These are phyloP conservation scores for Leccinum subtestaceum DNA, from an alignment of 768 basidiomycete genomes.

Conservation along the genomic window DNA sequence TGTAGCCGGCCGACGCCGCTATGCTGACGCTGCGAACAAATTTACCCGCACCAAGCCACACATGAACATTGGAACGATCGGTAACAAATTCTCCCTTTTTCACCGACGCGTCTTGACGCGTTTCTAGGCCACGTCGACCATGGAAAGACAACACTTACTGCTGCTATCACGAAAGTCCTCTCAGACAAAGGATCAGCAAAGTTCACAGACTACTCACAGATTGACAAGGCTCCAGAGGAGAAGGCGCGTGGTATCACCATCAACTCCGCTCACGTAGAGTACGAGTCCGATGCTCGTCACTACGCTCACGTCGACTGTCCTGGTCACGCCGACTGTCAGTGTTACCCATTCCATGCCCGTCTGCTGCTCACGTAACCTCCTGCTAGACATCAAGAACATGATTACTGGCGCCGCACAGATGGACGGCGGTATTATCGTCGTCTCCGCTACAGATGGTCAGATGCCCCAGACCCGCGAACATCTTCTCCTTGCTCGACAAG, in stretches of 20 bases:
- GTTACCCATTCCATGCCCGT: background rate
- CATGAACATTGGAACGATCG: conserved; percentile 95
- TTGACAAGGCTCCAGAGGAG: conserved; percentile 99
- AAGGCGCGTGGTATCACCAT: conserved; percentile 99
- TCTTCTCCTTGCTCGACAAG: conserved; percentile 94
- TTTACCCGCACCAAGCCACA: conserved; percentile 82
- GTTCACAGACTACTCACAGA: conserved; percentile 95
- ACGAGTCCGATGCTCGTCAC: conserved; percentile 86
- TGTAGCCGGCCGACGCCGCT: conserved; percentile 45
- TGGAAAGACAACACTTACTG: conserved; percentile 96
- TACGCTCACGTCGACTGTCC: conserved; percentile 99
- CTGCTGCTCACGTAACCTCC: conserved; percentile 4
- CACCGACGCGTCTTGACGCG: conserved; percentile 19
- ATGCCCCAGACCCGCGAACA: conserved; percentile 99
- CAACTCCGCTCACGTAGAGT: conserved; percentile 98
- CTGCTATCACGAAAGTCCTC: conserved; percentile 93
- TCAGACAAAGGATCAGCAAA: conserved; percentile 66
- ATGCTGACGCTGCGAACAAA: conserved; percentile 61
- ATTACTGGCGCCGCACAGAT: conserved; percentile 98
- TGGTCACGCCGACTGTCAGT: conserved; percentile 90
- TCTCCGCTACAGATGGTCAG: conserved; percentile 97
- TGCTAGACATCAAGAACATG: conserved; percentile 92
- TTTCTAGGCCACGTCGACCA: conserved; percentile 87
- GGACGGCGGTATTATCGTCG: conserved; percentile 94
- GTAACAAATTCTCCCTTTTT: conserved; percentile 33